Evolutionary conservation across 139 green algal genomes (phyloP).

Genomic region (Limnomonas spitsbergensis): DNA sequence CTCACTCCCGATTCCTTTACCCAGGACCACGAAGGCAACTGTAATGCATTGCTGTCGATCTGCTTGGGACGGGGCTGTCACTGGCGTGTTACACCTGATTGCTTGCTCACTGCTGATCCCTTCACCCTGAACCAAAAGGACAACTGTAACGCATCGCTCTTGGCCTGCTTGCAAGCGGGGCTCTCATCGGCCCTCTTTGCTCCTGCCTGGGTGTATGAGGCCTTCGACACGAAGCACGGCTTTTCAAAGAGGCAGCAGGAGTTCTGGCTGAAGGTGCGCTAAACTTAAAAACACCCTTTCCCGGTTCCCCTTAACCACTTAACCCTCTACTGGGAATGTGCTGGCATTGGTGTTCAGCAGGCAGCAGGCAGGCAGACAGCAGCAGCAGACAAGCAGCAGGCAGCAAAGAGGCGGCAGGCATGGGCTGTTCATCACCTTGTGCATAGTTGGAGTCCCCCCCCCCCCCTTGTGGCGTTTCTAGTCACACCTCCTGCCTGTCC

Average conservation of each 20-base stretch:
- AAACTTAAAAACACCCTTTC: too few species aligned
- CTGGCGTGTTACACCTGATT: neutral
- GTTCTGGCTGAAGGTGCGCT: neutral
- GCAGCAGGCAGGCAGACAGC: too few species aligned
- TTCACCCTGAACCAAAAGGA: too few species aligned
- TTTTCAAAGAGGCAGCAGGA: neutral
- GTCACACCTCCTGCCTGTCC: too few species aligned
- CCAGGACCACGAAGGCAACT: too few species aligned
- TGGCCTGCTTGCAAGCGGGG: slow-evolving; percentile 22
- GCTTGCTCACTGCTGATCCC: too few species aligned
- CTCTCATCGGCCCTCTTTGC: slow-evolving; percentile 58
- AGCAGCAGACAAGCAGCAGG: too few species aligned
- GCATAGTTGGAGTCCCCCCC: too few species aligned
- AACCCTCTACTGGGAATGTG: neutral
- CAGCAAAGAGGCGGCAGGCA: too few species aligned
- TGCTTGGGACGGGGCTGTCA: neutral
- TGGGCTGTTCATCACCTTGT: too few species aligned
- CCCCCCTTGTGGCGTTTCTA: too few species aligned
- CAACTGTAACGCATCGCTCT: slow-evolving; percentile 29
- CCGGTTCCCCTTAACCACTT: neutral
- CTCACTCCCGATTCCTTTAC: too few species aligned
- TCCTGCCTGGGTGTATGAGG: slow-evolving; percentile 59
- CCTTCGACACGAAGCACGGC: neutral
- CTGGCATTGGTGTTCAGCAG: neutral
- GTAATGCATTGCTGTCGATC: neutral